These are phyloP conservation scores for Phytopythium aichiense DNA, from an alignment of 352 stramenopile genomes.

Conservation along the genomic window DNA sequence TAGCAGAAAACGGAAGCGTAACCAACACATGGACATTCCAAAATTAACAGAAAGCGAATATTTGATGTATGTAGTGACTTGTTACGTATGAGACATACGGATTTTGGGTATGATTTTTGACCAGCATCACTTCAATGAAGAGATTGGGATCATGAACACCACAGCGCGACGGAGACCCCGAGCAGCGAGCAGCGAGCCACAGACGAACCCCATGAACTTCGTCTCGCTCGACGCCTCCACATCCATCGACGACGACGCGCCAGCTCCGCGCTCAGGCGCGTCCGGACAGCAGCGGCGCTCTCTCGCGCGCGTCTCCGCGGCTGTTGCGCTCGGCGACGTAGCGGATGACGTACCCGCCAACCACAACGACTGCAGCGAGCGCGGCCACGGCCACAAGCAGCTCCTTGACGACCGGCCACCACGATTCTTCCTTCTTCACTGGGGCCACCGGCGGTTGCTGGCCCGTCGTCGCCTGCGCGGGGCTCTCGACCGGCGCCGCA, in stretches of 20 bases:
- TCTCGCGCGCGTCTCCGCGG: background rate
- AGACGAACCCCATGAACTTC: too few relatives aligned
- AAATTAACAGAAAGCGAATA: too few relatives aligned
- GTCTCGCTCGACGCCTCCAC: too few relatives aligned
- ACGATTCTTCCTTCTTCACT: background rate
- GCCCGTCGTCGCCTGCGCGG: background rate
- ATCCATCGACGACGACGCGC: background rate
- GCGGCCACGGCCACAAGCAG: slow-evolving; percentile 4
- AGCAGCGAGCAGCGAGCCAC: too few relatives aligned
- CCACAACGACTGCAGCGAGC: slow-evolving; percentile 1
- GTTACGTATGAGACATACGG: too few relatives aligned
- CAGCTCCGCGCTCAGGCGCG: background rate
- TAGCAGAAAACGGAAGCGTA: too few relatives aligned
- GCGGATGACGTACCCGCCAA: slow-evolving; percentile 5
- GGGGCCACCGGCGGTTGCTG: background rate
- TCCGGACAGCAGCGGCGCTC: slow-evolving; percentile 2
- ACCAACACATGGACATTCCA: too few relatives aligned
- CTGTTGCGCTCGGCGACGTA: slow-evolving; percentile 6
- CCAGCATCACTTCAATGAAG: too few relatives aligned
- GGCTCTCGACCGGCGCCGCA: background rate
- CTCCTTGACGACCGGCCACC: slow-evolving; percentile 7
- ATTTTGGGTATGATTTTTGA: too few relatives aligned
- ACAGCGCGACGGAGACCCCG: too few relatives aligned
- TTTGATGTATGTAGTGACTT: too few relatives aligned
- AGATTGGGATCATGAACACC: too few relatives aligned